These are phyloP conservation scores for Nicotiana tomentosiformis DNA, from an alignment of 257 asterid species.

Conservation along the genomic window DNA sequence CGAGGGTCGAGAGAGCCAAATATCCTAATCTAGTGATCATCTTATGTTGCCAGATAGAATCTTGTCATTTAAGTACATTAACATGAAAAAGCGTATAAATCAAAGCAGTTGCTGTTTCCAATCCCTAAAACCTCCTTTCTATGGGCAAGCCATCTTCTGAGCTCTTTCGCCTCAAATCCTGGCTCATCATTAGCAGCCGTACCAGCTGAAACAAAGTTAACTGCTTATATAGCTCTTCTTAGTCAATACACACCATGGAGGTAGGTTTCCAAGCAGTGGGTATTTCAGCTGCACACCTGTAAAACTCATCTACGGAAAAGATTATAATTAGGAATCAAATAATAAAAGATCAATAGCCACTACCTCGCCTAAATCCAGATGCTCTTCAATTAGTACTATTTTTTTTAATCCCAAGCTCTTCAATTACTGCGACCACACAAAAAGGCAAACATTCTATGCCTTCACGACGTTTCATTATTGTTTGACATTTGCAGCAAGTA, in stretches of 20 bases:
- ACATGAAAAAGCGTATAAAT: neutral
- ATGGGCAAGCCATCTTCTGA: neutral
- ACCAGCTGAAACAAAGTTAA: neutral
- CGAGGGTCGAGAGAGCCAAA: neutral
- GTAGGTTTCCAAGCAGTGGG: neutral
- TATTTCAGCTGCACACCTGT: neutral
- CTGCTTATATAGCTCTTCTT: neutral
- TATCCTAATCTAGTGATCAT: neutral
- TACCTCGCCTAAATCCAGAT: neutral
- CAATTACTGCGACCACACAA: neutral
- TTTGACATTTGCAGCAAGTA: neutral
- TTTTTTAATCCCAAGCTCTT: neutral
- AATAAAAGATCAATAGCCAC: neutral
- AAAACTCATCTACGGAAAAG: neutral
- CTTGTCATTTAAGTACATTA: neutral
- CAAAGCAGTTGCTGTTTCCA: neutral
- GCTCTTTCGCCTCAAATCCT: neutral
- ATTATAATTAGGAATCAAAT: neutral
- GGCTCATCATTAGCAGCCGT: neutral
- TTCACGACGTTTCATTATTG: neutral
- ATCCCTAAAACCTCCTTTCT: neutral
- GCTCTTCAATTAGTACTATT: neutral
- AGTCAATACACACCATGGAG: neutral
- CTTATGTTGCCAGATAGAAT: neutral
- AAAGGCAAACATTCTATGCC: neutral